Evolutionary conservation across 192 early-diverging fungal genomes (phyloP).

Genomic region (Entomortierella chlamydospora): DNA sequence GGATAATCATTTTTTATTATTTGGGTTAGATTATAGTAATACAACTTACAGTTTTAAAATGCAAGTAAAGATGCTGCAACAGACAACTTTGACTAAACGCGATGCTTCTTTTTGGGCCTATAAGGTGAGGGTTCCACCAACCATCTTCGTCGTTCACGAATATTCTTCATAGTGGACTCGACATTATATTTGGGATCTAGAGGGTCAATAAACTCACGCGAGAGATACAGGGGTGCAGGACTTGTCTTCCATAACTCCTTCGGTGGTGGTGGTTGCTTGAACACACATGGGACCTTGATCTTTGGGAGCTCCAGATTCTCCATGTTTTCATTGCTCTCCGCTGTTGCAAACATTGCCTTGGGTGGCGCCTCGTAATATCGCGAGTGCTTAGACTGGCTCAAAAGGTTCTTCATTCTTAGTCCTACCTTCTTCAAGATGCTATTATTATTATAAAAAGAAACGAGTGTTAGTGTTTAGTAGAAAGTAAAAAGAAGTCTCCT

Average conservation of each 20-base stretch:
- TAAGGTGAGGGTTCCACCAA: too few species aligned
- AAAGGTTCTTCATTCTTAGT: constrained; percentile 20
- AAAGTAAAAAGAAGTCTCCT: too few species aligned
- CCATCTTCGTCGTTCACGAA: neutral
- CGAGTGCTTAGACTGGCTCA: constrained; percentile 10
- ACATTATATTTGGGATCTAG: constrained; percentile 13
- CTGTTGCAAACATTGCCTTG: neutral
- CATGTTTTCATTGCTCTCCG: neutral
- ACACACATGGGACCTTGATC: neutral
- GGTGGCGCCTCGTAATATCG: constrained; percentile 9
- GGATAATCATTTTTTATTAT: too few species aligned
- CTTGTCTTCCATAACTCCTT: neutral
- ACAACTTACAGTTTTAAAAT: too few species aligned
- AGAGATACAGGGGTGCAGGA: constrained; percentile 1
- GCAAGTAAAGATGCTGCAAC: too few species aligned
- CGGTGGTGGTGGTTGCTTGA: neutral
- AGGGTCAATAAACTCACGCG: constrained; percentile 18
- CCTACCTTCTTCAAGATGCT: constrained; percentile 43
- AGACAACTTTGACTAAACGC: too few species aligned
- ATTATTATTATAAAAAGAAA: neutral
- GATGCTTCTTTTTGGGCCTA: too few species aligned
- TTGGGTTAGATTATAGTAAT: too few species aligned
- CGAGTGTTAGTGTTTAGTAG: neutral
- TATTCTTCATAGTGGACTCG: neutral
- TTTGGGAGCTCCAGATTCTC: neutral